Evolutionary conservation across 2,329 filamentous ascomycete genomes (phyloP).

Genomic region (Phyllosticta citrichinensis): DNA sequence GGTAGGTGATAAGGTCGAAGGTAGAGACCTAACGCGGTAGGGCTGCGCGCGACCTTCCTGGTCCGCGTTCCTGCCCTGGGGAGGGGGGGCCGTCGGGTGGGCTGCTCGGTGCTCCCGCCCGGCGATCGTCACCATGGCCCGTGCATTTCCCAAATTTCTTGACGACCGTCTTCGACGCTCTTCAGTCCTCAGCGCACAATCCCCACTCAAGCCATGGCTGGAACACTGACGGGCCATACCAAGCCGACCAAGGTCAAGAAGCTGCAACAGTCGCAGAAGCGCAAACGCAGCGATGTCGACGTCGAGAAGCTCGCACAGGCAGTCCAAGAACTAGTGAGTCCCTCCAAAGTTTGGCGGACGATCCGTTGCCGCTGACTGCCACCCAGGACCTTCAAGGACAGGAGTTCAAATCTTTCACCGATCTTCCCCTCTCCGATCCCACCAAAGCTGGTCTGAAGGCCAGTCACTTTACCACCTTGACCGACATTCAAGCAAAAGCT

Average conservation of each 20-base stretch:
- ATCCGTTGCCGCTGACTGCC: conserved; percentile 12
- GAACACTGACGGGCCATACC: conserved; percentile 32
- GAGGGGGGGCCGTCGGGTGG: too few relatives aligned
- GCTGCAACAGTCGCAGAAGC: conserved; percentile 41
- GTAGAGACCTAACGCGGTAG: neutral
- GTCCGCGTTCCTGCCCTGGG: neutral
- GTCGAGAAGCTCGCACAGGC: conserved; percentile 36
- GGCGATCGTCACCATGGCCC: neutral
- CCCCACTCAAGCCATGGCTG: conserved; percentile 11
- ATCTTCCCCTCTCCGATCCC: conserved; percentile 75
- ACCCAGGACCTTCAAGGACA: conserved; percentile 49
- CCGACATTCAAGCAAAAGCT: conserved; percentile 84
- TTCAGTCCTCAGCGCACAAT: neutral
- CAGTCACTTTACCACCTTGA: conserved; percentile 81
- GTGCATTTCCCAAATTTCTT: conserved; percentile 8
- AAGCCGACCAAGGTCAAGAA: conserved; percentile 46
- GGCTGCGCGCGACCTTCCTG: neutral
- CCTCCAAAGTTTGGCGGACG: neutral
- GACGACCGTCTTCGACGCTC: neutral
- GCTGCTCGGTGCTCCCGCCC: too few relatives aligned
- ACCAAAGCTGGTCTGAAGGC: conserved; percentile 71
- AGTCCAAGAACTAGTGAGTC: conserved; percentile 32
- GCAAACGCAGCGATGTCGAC: conserved; percentile 44
- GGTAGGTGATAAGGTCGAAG: neutral
- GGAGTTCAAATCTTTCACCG: conserved; percentile 59